phyloP scores from a whole-genome alignment of 768 basidiomycete species.

The Phaeotremella fagi region DNA sequence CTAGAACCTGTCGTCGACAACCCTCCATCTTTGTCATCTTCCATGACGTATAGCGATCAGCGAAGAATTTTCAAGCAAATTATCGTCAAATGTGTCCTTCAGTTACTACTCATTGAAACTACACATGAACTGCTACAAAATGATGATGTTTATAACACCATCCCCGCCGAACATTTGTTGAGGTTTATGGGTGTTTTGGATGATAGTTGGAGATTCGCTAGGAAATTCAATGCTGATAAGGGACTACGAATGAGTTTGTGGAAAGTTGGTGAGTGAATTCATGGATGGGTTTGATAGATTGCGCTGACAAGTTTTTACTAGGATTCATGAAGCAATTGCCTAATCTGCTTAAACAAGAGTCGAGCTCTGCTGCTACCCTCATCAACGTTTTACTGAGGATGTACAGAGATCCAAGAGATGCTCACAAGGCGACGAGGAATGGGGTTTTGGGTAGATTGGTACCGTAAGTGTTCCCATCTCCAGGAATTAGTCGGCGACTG shows the following conservation, averaged over 20 bases:
- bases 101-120: slow-evolving; percentile 91
- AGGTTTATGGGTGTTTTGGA: slow-evolving; percentile 92
- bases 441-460: slow-evolving; percentile 69
- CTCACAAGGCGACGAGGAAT: slow-evolving; percentile 56
- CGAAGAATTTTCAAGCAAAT: slow-evolving; percentile 93
- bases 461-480: slow-evolving; percentile 56
- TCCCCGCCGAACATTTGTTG: slow-evolving; percentile 88
- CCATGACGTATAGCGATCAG: slow-evolving; percentile 56
- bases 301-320: slow-evolving; percentile 40
- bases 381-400: slow-evolving; percentile 87
- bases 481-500: neutral
- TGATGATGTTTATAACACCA: slow-evolving; percentile 81
- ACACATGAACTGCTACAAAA: slow-evolving; percentile 93
- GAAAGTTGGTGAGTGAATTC: slow-evolving; percentile 87
- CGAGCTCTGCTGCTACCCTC: slow-evolving; percentile 89
- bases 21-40: slow-evolving; percentile 43
- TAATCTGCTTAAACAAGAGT: slow-evolving; percentile 95
- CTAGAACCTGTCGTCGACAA: slow-evolving; percentile 67
- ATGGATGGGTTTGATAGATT: neutral
- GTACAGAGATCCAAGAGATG: slow-evolving; percentile 86
- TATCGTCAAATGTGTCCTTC: slow-evolving; percentile 98
- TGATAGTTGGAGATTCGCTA: slow-evolving; percentile 95
- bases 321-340: slow-evolving; percentile 99
- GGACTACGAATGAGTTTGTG: slow-evolving; percentile 92
- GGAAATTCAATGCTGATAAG: slow-evolving; percentile 96